These are phyloP conservation scores for Exophiala mesophila DNA, from an alignment of 2,329 filamentous ascomycete genomes.

Conservation along the genomic window DNA sequence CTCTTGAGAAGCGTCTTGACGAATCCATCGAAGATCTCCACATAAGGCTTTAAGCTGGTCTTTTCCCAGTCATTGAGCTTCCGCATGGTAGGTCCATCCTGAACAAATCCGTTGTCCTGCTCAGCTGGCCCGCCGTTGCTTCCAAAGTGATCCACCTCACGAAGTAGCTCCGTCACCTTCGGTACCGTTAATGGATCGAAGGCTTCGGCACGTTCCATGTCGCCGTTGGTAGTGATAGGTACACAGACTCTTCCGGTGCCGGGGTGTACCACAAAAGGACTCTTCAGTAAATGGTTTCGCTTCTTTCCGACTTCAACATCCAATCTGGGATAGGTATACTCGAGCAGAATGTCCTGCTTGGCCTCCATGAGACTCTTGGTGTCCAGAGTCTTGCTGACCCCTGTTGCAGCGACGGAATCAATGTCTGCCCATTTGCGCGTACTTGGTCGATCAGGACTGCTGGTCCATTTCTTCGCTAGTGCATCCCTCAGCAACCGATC, in stretches of 20 bases:
- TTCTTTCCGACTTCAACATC: conserved; percentile 98
- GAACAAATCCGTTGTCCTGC: conserved; percentile 29
- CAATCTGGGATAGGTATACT: conserved; percentile 95
- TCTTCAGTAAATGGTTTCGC: conserved; percentile 95
- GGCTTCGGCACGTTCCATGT: conserved; percentile 55
- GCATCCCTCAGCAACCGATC: conserved; percentile 72
- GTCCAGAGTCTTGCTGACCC: conserved; percentile 68
- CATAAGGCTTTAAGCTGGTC: conserved; percentile 87
- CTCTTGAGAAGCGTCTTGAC: conserved; percentile 75
- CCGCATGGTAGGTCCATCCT: conserved; percentile 32
- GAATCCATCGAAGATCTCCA: conserved; percentile 82
- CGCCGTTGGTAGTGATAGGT: conserved; percentile 66
- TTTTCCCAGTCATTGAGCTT: conserved; percentile 87
- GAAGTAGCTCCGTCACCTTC: conserved; percentile 74
- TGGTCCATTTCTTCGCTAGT: conserved; percentile 85
- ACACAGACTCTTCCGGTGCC: conserved; percentile 93
- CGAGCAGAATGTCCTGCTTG: conserved; percentile 92
- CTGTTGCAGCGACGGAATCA: conserved; percentile 73
- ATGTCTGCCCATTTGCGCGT: conserved; percentile 91
- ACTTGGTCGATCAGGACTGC: conserved; percentile 70
- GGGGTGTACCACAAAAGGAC: conserved; percentile 92
- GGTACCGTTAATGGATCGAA: conserved; percentile 90
- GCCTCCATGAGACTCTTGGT: conserved; percentile 71
- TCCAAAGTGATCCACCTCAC: conserved; percentile 80
- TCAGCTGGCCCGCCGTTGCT: conserved; percentile 41